These are phyloP conservation scores for Alternaria arbusti DNA, from an alignment of 2,329 filamentous ascomycete species.

Conservation along the genomic window DNA sequence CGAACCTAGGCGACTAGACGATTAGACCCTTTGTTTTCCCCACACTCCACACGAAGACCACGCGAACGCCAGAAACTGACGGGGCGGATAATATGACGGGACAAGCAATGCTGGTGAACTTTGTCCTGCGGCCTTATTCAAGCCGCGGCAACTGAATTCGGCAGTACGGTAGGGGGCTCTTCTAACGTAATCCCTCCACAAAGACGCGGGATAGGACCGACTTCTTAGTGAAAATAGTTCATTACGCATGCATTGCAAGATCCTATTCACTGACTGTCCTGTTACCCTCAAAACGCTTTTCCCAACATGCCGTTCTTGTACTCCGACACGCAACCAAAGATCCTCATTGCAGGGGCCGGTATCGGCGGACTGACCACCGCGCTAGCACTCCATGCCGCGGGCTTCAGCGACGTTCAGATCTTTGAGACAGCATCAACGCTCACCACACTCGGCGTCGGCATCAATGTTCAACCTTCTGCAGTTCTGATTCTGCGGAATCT, in stretches of 20 bases:
- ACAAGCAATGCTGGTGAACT: neutral
- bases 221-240: neutral
- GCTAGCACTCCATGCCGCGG: conserved; percentile 74
- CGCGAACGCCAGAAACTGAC: neutral
- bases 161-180: conserved; percentile 1
- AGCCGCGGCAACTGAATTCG: conserved; percentile 12
- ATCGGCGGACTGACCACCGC: conserved; percentile 78
- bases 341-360: conserved; percentile 55
- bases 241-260: neutral
- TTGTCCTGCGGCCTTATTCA: neutral
- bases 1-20: neutral
- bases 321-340: conserved; percentile 30
- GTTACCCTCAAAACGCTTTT: neutral
- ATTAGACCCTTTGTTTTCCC: neutral
- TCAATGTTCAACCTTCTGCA: conserved; percentile 56
- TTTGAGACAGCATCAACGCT: conserved; percentile 53
- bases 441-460: conserved; percentile 54
- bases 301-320: conserved; percentile 23
- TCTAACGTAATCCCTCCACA: neutral
- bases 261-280: neutral
- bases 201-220: neutral
- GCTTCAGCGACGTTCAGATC: conserved; percentile 55
- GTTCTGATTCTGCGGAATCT: conserved; percentile 54
- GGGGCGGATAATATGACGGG: neutral
- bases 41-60: neutral